Base-by-base conservation (phyloP, 139 green algal species). In the Ettlia oleoabundans region DNA sequence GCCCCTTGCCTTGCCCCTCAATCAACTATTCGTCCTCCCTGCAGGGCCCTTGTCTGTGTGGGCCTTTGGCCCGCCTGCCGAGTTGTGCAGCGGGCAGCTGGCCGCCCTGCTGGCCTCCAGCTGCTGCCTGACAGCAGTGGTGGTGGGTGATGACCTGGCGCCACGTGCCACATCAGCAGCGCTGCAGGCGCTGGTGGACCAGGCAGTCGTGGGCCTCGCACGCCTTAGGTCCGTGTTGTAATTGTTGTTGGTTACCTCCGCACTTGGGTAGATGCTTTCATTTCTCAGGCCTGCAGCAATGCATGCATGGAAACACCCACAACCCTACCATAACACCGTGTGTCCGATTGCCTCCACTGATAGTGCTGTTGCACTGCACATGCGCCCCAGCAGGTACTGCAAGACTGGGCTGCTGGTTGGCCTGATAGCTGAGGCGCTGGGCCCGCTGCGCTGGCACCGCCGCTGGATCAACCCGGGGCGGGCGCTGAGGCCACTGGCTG, bases 31-130 rank as follows among this genome's bases (percentile, higher is more conserved):
- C 64, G 13, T 22, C 13, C 15, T 19, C 22, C 4, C 26, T 30
- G 52, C 73, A 80, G 73, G 22, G 24, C 73, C 73, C 18, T 4
- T 38, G 24, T 37, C 58, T 0, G 77, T 76, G 2, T 82, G 77
- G 77, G 63, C 42, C 2, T 73, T 52, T 43, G 77, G 63, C 51
- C 63, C 32, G 4, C 77, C 77, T 1, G 77, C 21, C 24, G 63
- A 72, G 61, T 63, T 82, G 63, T 82, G 77, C 63, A 75, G 63
- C 77, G 4, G 35, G 4, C 58, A 42, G 33, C 21, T 82, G 61
- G 42, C 77, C 0, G 40, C 33, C 6, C 13, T 32, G 15, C 65
- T 82, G 26, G 42, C 22, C 0, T 21, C 42, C 21, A 47, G 63
- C 43, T 75, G 61, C 41, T 10, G 18, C 40, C 26, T 80, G 52